Evolutionary conservation across 257 asterid genomes (phyloP).

Genomic region (Scutellaria galericulata): DNA sequence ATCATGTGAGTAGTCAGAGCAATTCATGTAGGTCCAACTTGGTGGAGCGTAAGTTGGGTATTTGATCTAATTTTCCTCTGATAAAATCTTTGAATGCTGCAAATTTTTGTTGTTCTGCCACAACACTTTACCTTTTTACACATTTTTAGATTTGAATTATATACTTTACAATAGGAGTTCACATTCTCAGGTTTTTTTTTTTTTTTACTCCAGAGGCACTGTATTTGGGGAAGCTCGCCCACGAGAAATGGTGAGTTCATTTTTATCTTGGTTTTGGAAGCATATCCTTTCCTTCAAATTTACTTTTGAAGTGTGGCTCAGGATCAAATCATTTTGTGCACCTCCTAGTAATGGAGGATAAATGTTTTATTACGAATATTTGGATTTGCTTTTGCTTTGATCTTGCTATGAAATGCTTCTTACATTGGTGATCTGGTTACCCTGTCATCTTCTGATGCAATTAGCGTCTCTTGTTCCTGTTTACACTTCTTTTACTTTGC

Average conservation of each 20-base stretch:
- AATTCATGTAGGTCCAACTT: background rate
- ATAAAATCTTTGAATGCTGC: conserved; percentile 13
- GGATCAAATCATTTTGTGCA: conserved; percentile 11
- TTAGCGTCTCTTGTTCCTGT: conserved; percentile 7
- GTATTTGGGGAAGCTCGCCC: conserved; percentile 87
- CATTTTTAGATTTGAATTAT: conserved; percentile 22
- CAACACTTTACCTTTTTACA: background rate
- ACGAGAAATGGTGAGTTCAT: conserved; percentile 73
- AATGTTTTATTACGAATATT: background rate
- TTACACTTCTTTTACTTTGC: background rate
- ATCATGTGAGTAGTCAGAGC: background rate
- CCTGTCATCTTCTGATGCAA: conserved; percentile 21
- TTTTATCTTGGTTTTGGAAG: conserved; percentile 22
- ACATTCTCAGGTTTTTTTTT: conserved; percentile 35
- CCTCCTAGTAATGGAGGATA: background rate
- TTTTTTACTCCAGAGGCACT: conserved; percentile 61
- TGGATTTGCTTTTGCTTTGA: background rate
- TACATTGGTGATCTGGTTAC: background rate
- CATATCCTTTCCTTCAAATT: background rate
- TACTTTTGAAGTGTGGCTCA: background rate
- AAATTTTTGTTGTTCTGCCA: conserved; percentile 8
- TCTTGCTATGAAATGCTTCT: conserved; percentile 17
- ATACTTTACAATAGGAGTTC: conserved; percentile 29
- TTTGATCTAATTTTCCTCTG: conserved; percentile 16
- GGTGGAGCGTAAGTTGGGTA: conserved; percentile 3